Percentiles rank a stretch among this genome's conserved stretches.
Evolutionary conservation across 1,284 basidiomycete species (phyloP).

Genomic region (Cutaneotrichosporon mucoides): DNA sequence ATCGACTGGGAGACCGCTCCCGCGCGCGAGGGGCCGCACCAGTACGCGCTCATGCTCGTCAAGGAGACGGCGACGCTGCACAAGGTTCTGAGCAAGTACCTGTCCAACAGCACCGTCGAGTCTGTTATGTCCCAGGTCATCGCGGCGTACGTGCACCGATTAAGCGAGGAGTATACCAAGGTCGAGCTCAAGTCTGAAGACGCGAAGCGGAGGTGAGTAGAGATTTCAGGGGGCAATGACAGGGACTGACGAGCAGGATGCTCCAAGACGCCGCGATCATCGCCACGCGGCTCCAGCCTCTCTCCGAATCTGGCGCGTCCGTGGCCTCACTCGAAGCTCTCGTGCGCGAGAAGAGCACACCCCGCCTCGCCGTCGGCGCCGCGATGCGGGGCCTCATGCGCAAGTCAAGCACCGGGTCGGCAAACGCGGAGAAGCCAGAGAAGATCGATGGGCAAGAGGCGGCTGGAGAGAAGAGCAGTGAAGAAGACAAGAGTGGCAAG

Average conservation of each 20-base stretch:
- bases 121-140: constrained; percentile 90
- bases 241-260: constrained; percentile 54
- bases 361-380: constrained; percentile 36
- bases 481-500: background rate
- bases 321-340: constrained; percentile 69
- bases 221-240: constrained; percentile 3
- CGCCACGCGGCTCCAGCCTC: constrained; percentile 63
- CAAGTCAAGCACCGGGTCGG: background rate
- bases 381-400: constrained; percentile 42
- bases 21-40: constrained; percentile 53
- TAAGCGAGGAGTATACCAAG: constrained; percentile 75
- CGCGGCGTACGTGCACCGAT: constrained; percentile 79
- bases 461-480: background rate
- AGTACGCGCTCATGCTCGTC: constrained; percentile 83
- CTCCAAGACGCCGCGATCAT: constrained; percentile 72
- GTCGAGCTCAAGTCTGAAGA: constrained; percentile 74
- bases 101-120: constrained; percentile 72
- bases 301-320: constrained; percentile 60
- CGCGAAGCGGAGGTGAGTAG: constrained; percentile 69
- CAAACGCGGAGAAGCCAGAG: background rate
- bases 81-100: constrained; percentile 90
- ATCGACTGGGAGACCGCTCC: constrained; percentile 70
- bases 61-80: constrained; percentile 96
- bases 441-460: too few relatives aligned
- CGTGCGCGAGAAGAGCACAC: constrained; percentile 63